Conservation (phyloP, 2,329 filamentous ascomycete genomes). For the Arachnomyces sp. region DNA sequence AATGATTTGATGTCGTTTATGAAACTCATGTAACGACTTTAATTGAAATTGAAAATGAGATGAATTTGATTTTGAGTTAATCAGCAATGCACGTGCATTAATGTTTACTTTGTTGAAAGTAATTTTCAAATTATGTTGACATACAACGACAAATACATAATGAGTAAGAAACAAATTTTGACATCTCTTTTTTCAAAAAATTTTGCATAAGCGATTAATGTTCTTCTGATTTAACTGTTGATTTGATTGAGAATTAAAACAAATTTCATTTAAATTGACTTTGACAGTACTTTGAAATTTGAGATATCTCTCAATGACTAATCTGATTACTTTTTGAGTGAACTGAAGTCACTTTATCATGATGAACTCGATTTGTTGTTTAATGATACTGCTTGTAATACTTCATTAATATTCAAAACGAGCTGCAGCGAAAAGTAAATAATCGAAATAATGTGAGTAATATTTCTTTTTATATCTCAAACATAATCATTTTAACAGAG, state of each 20-base stretch:
- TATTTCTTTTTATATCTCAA: background rate
- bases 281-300: constrained; percentile 5
- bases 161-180: background rate
- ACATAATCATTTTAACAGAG: background rate
- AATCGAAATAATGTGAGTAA: background rate
- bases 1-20: constrained; percentile 5
- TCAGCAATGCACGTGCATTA: constrained; percentile 4
- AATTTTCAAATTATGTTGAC: background rate
- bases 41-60: constrained; percentile 4
- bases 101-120: background rate
- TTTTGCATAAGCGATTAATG: background rate
- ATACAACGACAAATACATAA: background rate
- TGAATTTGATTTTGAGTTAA: background rate
- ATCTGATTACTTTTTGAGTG: background rate
- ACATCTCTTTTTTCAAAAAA: background rate
- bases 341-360: constrained; percentile 3
- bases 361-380: too few relatives aligned
- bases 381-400: too few relatives aligned
- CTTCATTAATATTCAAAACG: too few relatives aligned
- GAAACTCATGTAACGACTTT: constrained; percentile 4
- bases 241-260: constrained; percentile 5
- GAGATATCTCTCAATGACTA: constrained; percentile 4
- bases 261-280: constrained; percentile 5
- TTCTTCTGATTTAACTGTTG: too few relatives aligned
- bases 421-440: background rate